Base-by-base conservation (phyloP, 2,329 filamentous ascomycete species). In the Aspergillus calidoustus region DNA sequence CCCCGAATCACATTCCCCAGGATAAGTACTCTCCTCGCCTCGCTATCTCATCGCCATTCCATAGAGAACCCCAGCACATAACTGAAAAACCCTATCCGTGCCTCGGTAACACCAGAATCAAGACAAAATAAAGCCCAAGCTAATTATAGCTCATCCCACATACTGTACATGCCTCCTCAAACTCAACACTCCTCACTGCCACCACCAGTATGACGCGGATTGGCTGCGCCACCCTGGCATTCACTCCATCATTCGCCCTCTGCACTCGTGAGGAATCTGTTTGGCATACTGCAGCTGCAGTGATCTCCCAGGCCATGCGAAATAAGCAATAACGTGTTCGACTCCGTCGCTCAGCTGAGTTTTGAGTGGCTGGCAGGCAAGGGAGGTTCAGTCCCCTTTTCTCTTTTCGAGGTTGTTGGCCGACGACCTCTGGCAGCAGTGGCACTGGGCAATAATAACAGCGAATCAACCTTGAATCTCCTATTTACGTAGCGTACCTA, bases 131-230 rank as follows among this genome's bases (percentile, higher is more conserved):
- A 46, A 56, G 34, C 17, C 44, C 46, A 17, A 11, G 30, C 53
- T 60, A 60, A 56, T 34, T 46, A 60, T 60, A 60, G 58, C 53
- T 48, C 47, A 56, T 56, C 46, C 23, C 50, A 31, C 57, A 59
- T 59, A 52, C 43, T 43, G 19, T 19, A 28, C 25, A 28, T 28
- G 25, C 25, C 25, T 49, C 47, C 28, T n/a, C 28, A 31, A 25
- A 34, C 34, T 48, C 30, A 49, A 58, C 25, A 11, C 50, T 41
- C 48, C 38, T 54, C 59, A 61, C 54, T 56, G 58, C 58, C 58
- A 60, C 58, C 58, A 34, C 58, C 46, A 30, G 46, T 55, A 60
- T 56, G 58, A 60, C 58, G 52, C 58, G 25, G 52, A 23, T 13
- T 30, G 23, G 54, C 60, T 62, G 46, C 55, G 55, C 60, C 55